Evolutionary conservation across 495 filamentous ascomycete species (phyloP), one percentile per base, ranked within the genome.

Genomic region (Apiosordaria backusii): DNA sequence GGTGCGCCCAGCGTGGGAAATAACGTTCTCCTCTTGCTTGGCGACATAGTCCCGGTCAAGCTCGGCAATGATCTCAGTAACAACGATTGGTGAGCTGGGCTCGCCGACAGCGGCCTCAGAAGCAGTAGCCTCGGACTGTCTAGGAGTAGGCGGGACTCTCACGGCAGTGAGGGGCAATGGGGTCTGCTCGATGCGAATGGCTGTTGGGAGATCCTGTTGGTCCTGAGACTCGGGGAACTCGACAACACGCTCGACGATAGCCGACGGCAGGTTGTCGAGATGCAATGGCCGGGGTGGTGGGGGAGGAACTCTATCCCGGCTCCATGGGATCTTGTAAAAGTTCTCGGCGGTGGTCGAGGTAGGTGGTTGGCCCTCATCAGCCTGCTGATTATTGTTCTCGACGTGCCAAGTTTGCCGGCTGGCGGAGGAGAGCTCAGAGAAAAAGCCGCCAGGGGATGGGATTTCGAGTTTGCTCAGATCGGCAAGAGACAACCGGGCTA

Each of bases 361-460:
- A 0, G 90, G 90, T 3, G 84, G 85, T 64, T 75, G 77, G 63
- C 73, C 71, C 26, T 79, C 80, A 21, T 81, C 78, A 21, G 75
- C 69, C 16, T 80, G 81, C 35, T 45, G 6, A 15, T 0, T 13
- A 29, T 76, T 78, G 68, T 67, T 75, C 57, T 82, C 78, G 35
- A 81, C 62, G 71, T 84, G 79, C 93, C 93, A 97, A 4, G 92
- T 95, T 71, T 89, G 87, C 61, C 92, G 84, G 29, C 88, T 86
- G 59, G 86, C 83, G 1, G 85, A 81, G 18, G 85, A 89, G 19
- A 97, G 83, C 0, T 90, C 92, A 21, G 91, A 89, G 75, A 97
- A 97, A 81, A 97, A 97, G 0, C 90, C 91, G 25, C 92, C 90
- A 0, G 93, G 93, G 1, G 93, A 96, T 3, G 93, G 93, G 59